A percentile compares a stretch with the other conserved stretches of the same genome.
These are phyloP conservation scores for Dittrichia graveolens DNA, from an alignment of 129 eudicot species.

Conservation along the genomic window DNA sequence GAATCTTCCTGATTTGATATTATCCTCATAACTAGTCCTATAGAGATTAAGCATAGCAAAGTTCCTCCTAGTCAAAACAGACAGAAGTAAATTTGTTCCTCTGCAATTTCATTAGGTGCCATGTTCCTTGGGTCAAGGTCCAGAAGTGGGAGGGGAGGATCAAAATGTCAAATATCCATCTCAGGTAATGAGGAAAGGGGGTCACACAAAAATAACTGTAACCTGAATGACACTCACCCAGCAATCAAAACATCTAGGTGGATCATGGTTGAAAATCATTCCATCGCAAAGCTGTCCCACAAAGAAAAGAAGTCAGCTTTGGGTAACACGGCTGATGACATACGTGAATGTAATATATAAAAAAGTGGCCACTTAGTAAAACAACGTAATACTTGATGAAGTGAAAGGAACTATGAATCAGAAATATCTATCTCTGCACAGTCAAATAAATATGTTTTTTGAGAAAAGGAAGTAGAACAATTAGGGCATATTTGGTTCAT, in stretches of 20 bases:
- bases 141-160: slow-evolving; percentile 10
- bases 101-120: slow-evolving; percentile 12
- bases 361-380: not conserved
- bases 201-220: slow-evolving; percentile 14
- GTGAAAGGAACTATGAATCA: not conserved
- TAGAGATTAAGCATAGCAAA: slow-evolving; percentile 9
- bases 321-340: slow-evolving; percentile 21
- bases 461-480: not conserved
- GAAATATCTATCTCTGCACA: slow-evolving; percentile 5
- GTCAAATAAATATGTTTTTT: not conserved
- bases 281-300: slow-evolving; percentile 81
- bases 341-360: not conserved
- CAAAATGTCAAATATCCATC: slow-evolving; percentile 26
- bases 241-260: slow-evolving; percentile 82
- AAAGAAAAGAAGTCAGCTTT: slow-evolving; percentile 33
- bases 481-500: not conserved
- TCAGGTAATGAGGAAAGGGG: slow-evolving; percentile 22
- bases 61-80: slow-evolving; percentile 7
- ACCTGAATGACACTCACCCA: slow-evolving; percentile 47
- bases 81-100: slow-evolving; percentile 6
- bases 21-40: slow-evolving; percentile 13
- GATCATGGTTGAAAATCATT: slow-evolving; percentile 93
- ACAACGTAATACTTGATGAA: not conserved
- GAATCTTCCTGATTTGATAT: not conserved
- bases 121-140: slow-evolving; percentile 19